Base-by-base conservation (phyloP, 164 flowering plant species). In the Piper longum region DNA sequence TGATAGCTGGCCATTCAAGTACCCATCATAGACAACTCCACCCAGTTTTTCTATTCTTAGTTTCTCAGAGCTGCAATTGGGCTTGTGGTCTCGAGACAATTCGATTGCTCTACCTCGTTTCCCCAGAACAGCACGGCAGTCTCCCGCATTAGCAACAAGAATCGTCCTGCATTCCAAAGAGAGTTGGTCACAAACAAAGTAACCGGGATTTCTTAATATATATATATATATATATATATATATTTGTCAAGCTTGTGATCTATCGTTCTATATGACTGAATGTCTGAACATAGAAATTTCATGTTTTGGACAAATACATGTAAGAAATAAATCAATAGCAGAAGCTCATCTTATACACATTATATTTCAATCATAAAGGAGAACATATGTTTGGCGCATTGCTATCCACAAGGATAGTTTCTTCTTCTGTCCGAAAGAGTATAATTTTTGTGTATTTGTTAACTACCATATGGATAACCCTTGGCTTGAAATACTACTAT, bases 101-200 rank as follows among this genome's bases (percentile, higher is more conserved):
- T 89, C 96, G 54, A 92, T 65, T 56, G 98, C 98, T 77, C 80
- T 86, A 17, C 98, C 98, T 63, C 96, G 80, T 70, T 80, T 87
- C 41, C 98, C 95, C 60, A 92, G 72, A 39, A 92, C 98, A 41
- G 98, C 98, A 69, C 98, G 85, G 70, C 95, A 92, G 74, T 92
- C 96, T 51, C 98, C 98, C 19, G 88, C 96, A 79, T 89, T 92
- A 41, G 98, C 98, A 62, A 92, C 72, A 43, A 85, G 63, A 82
- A 92, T 60, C 11, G 71, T 80, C 83, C 98, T 92, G 82, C 60
- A 74, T 51, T 16, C 52, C 17, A 12, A 39, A 43, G 57, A 42
- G 36, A 51, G 8, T 14, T 39, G 7, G 9, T 26, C 26, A 18
- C 41, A 57, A 14, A n/a, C 59, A 26, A 57, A 7, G 18, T 14